These are phyloP conservation scores for Saprolegnia parasitica DNA, from an alignment of 352 stramenopile species.

Conservation along the genomic window DNA sequence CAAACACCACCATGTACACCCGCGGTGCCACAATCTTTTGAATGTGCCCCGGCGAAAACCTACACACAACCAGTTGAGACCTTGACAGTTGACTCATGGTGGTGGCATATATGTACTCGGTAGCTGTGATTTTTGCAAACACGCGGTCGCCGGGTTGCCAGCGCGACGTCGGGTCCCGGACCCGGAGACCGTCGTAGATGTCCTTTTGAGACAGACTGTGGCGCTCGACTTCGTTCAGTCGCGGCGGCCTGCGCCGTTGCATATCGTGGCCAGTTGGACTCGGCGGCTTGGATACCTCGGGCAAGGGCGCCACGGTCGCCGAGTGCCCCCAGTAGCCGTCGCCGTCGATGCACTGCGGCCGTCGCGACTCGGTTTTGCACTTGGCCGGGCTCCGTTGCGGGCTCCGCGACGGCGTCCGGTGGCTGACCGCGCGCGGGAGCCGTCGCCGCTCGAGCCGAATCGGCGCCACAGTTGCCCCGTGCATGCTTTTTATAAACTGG, in stretches of 20 bases:
- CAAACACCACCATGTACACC: constrained; percentile 10
- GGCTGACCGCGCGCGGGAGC: neutral
- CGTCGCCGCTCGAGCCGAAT: neutral
- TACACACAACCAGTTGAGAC: too few relatives aligned
- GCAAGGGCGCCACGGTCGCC: too few relatives aligned
- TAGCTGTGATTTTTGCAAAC: neutral
- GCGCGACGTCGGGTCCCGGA: neutral
- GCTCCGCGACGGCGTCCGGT: neutral
- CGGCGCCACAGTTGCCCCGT: neutral
- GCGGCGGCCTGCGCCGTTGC: too few relatives aligned
- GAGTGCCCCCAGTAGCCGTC: too few relatives aligned
- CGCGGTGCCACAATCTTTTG: neutral
- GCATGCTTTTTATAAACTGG: neutral
- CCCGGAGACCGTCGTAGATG: neutral
- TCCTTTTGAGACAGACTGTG: neutral
- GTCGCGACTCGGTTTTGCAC: neutral
- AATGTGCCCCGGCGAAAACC: neutral
- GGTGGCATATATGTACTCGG: too few relatives aligned
- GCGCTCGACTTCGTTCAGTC: neutral
- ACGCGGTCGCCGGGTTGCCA: neutral
- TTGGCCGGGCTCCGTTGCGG: neutral
- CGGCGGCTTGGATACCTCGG: too few relatives aligned
- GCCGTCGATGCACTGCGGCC: too few relatives aligned
- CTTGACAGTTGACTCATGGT: neutral
- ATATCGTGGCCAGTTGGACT: too few relatives aligned